These are phyloP conservation scores for Vaccinium darrowii DNA, from an alignment of 148 eudicot genomes.

Conservation along the genomic window DNA sequence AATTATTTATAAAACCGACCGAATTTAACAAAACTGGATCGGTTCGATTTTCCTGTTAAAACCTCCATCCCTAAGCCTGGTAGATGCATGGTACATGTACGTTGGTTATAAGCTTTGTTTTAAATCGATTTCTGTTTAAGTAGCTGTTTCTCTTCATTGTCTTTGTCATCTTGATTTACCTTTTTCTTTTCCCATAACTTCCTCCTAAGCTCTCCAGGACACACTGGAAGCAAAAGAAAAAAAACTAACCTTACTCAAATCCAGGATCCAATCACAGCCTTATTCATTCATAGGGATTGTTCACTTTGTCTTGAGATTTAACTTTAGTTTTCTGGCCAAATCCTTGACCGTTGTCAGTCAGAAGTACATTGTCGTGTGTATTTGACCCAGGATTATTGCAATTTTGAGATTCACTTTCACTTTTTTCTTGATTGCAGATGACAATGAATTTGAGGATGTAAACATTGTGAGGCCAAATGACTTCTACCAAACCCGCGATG, in stretches of 20 bases:
- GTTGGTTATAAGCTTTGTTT: not conserved
- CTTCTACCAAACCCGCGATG: constrained; percentile 61
- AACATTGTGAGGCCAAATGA: constrained; percentile 70
- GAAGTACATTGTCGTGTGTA: not conserved
- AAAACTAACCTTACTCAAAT: not conserved
- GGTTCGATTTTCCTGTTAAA: too few relatives aligned
- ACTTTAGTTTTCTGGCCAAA: too few relatives aligned
- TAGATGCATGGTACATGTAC: not conserved
- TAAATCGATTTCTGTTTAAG: not conserved
- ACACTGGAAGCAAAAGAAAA: not conserved
- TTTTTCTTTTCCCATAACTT: not conserved
- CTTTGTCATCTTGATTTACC: not conserved
- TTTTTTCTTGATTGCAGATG: constrained; percentile 54
- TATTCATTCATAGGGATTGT: not conserved
- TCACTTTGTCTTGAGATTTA: not conserved
- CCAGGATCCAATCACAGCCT: not conserved
- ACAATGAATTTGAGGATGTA: constrained; percentile 82
- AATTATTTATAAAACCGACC: too few relatives aligned
- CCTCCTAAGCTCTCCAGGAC: not conserved
- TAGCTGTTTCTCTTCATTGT: not conserved
- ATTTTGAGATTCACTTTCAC: not conserved
- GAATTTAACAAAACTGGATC: too few relatives aligned
- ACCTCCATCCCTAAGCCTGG: not conserved
- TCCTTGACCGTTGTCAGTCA: not conserved
- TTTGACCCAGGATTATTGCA: not conserved